Percentiles rank a stretch among this genome's conserved stretches.
Conservation (phyloP, 225 moss, liverwort and hornwort genomes). For the Climacium dendroides region DNA sequence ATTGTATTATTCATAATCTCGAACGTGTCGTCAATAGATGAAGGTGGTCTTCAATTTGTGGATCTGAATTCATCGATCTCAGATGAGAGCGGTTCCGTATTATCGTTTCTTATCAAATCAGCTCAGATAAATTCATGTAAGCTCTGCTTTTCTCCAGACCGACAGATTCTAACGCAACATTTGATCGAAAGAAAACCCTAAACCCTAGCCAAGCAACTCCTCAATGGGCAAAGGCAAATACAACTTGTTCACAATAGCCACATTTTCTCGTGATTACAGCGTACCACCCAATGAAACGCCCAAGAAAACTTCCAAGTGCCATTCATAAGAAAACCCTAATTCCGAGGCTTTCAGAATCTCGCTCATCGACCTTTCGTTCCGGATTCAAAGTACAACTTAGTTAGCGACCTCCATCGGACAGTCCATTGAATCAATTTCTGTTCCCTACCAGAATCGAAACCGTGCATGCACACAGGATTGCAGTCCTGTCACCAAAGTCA, state of each 20-base stretch:
- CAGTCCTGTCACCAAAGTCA: neutral
- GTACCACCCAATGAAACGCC: neutral
- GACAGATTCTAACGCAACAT: neutral
- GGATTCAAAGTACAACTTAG: neutral
- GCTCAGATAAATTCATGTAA: neutral
- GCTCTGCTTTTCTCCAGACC: neutral
- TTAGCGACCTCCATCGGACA: neutral
- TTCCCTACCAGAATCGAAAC: neutral
- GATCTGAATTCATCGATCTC: neutral
- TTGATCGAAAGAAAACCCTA: neutral
- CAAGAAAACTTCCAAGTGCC: neutral
- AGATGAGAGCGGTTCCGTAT: too few relatives aligned
- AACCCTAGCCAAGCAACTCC: neutral
- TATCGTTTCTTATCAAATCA: neutral
- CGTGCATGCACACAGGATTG: neutral
- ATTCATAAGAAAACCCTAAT: neutral
- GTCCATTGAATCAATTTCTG: neutral
- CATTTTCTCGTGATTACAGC: neutral
- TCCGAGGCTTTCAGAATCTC: neutral
- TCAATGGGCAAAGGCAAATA: neutral
- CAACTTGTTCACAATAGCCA: neutral
- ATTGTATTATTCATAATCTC: neutral
- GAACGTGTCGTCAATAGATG: neutral
- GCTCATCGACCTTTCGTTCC: neutral
- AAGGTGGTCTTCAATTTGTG: neutral